Conservation (phyloP, 352 stramenopile species). For the Globisporangium canariense region DNA sequence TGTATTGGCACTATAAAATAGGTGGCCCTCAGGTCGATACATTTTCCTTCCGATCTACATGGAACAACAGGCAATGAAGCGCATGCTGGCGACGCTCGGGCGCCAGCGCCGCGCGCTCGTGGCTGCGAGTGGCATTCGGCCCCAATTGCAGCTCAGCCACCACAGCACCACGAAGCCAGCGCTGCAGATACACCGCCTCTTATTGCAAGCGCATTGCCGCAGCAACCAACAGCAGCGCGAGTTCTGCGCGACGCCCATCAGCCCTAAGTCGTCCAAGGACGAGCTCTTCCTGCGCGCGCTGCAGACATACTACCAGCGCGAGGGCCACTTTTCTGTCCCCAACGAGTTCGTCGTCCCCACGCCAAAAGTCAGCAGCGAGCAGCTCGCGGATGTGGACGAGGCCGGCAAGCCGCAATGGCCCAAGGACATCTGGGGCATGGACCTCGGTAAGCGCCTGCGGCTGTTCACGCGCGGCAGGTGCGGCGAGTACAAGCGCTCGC, state of each 20-base stretch:
- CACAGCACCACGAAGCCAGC: neutral
- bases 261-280: conserved; percentile 35
- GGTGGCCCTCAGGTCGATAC: conserved; percentile 3
- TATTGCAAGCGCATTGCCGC: neutral
- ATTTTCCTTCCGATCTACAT: neutral
- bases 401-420: conserved; percentile 36
- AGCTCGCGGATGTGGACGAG: conserved; percentile 5
- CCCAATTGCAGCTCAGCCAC: neutral
- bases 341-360: conserved; percentile 50
- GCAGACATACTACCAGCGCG: conserved; percentile 40
- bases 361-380: neutral
- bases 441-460: conserved; percentile 47
- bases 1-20: conserved; percentile 8
- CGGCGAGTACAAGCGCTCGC: conserved; percentile 50
- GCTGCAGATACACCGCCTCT: neutral
- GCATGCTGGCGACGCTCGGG: conserved; percentile 2
- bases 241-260: conserved; percentile 4
- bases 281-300: conserved; percentile 50
- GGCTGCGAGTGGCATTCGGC: neutral
- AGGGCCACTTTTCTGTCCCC: conserved; percentile 76
- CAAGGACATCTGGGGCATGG: conserved; percentile 39
- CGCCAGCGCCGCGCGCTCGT: conserved; percentile 1
- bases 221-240: conserved; percentile 6
- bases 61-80: neutral
- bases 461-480: conserved; percentile 58